These are phyloP conservation scores for Helenozyma baotianmanensis DNA, from an alignment of 805 yeast species.

Conservation along the genomic window DNA sequence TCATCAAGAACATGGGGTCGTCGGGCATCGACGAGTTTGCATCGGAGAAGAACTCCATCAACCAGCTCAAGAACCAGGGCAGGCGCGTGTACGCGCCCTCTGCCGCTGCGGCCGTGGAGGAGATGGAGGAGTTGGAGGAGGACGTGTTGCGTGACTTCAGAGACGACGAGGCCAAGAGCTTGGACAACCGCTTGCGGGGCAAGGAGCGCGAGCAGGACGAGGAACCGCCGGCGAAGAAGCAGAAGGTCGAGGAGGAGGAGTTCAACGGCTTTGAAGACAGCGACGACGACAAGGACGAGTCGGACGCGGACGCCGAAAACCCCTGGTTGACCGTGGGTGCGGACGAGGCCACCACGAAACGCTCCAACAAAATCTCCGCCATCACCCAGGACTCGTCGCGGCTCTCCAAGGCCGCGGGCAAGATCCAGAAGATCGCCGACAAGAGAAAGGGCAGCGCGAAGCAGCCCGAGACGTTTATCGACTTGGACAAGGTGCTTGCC, in stretches of 20 bases:
- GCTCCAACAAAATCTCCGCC: constrained; percentile 26
- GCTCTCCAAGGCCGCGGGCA: constrained; percentile 36
- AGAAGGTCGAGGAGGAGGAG: constrained; percentile 9
- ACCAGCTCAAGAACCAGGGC: constrained; percentile 60
- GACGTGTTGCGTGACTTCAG: constrained; percentile 36
- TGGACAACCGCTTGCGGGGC: constrained; percentile 31
- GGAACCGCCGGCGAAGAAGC: constrained; percentile 8
- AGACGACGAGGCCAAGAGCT: constrained; percentile 46
- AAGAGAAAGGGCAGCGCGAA: constrained; percentile 36
- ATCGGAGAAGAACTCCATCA: constrained; percentile 39
- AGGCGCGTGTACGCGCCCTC: constrained; percentile 76
- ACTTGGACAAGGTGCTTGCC: constrained; percentile 50
- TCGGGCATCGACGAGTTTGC: constrained; percentile 39
- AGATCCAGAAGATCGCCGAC: constrained; percentile 29
- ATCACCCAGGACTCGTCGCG: constrained; percentile 36
- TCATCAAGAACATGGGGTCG: constrained; percentile 42
- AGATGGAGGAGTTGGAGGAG: constrained; percentile 23
- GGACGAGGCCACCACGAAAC: constrained; percentile 17
- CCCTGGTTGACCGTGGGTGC: constrained; percentile 34
- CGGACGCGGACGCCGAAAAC: constrained; percentile 19
- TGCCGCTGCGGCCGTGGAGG: constrained; percentile 37
- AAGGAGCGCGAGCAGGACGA: constrained; percentile 4
- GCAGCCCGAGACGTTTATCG: constrained; percentile 38
- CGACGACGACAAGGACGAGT: constrained; percentile 5
- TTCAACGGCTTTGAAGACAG: constrained; percentile 12